phyloP scores from a whole-genome alignment of 768 basidiomycete species.

The Hysterangium stoloniferum region DNA sequence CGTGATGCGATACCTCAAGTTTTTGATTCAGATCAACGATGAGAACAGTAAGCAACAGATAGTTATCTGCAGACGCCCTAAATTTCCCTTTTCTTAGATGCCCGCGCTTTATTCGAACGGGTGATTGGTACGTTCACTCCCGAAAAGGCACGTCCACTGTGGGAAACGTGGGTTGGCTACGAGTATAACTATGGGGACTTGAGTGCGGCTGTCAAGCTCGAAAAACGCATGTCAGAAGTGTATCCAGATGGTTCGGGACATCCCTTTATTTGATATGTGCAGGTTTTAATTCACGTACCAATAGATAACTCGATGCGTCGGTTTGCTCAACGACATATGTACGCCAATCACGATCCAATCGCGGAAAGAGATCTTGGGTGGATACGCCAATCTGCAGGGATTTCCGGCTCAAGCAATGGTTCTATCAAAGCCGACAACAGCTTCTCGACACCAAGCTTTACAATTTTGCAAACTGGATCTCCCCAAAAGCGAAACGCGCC shows the following conservation, averaged over 20 bases:
- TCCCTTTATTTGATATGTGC: background rate
- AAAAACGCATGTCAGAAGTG: constrained; percentile 79
- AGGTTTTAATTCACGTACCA: background rate
- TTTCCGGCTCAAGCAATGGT: constrained; percentile 22
- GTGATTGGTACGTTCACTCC: constrained; percentile 66
- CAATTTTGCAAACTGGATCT: constrained; percentile 14
- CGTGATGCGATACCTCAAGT: constrained; percentile 83
- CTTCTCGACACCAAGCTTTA: constrained; percentile 7
- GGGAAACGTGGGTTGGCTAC: constrained; percentile 95
- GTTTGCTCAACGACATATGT: constrained; percentile 42
- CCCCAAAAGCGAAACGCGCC: constrained; percentile 12
- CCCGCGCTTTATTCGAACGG: constrained; percentile 90
- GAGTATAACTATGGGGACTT: constrained; percentile 95
- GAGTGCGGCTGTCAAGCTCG: constrained; percentile 79
- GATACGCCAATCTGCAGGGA: constrained; percentile 23
- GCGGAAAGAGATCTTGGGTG: constrained; percentile 85
- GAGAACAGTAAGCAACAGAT: constrained; percentile 72
- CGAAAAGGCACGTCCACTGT: constrained; percentile 75
- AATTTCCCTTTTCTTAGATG: constrained; percentile 49
- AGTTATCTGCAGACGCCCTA: constrained; percentile 3
- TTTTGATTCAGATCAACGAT: constrained; percentile 91
- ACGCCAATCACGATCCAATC: constrained; percentile 81
- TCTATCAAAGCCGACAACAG: constrained; percentile 2
- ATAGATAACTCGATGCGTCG: constrained; percentile 12
- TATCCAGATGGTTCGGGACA: constrained; percentile 67